Base-by-base conservation (phyloP, 73 alveolate genomes). In the Paramecium pentaurelia region DNA sequence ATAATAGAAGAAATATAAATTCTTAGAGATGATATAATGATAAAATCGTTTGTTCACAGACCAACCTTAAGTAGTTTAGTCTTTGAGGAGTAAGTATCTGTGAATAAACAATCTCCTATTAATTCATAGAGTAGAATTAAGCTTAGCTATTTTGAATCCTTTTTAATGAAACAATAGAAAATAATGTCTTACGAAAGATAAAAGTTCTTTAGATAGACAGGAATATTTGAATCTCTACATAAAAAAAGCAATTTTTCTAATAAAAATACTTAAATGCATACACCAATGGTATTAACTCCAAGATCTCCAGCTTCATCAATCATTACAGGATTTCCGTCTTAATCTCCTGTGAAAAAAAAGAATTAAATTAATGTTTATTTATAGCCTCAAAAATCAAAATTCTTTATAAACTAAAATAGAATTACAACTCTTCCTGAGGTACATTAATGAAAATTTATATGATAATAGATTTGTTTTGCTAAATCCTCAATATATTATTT, bases 271-370 rank as follows among this genome's bases (percentile, higher is more conserved):
- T 32, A 64, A 64, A 64, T 64, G 47, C 47, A 64, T 28, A 64
- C 51, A 14, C 84, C 84, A 1, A 4, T 12, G 49, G 84, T 64
- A 28, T 11, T 64, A 7, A 64, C 84, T 64, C 84, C 84, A 28
- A 64, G 84, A 64, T 64, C 84, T 64, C 84, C 84, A 64, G 84
- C 84, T 16, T 64, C 84, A 64, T 64, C 47, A 11, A 64, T 64
- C 1, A 28, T 64, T 28, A 64, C 84, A 34, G 42, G 16, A 25
- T 64, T 64, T 32, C 84, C 84, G 30, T 64, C 84, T 12, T 12
- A 28, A 64, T 64, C 84, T 64, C 84, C 84, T 28, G 84, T 64
- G 8, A 64, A 64, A 34, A 28, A 34, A 28, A 64, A 64, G 30
- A 32, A 64, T 32, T 10, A 10, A 32, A 28, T 18, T 32, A 64